A percentile compares a stretch with the other conserved stretches of the same genome.
These are phyloP conservation scores for cucumber (Cucumis sativus) DNA, from an alignment of 306 rosid species.

Conservation along the genomic window Cucumber_9930_V3 NC_026656.2:10058501-10059000, in stretches of 20 bases:
- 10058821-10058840: constrained; percentile 12
- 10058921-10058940: background rate
- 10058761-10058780: background rate
- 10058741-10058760: background rate
- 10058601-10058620: constrained; percentile 68
- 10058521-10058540: background rate
- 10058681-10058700: background rate
- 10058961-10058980: background rate
- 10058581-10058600: constrained; percentile 34
- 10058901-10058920: background rate
- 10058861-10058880: background rate
- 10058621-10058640: constrained; percentile 41
- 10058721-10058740: background rate
- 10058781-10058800: constrained; percentile 16
- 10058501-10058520: constrained; percentile 40
- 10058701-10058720: background rate
- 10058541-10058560: background rate
- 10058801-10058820: constrained; percentile 1
- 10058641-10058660: constrained; percentile 27
- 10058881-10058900: background rate
- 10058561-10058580: background rate
- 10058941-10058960: background rate
- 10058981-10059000: background rate
- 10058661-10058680: constrained; percentile 5
- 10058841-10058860: constrained; percentile 6